Conservation (phyloP, 2,329 filamentous ascomycete genomes). For the Aspergillus hortae region DNA sequence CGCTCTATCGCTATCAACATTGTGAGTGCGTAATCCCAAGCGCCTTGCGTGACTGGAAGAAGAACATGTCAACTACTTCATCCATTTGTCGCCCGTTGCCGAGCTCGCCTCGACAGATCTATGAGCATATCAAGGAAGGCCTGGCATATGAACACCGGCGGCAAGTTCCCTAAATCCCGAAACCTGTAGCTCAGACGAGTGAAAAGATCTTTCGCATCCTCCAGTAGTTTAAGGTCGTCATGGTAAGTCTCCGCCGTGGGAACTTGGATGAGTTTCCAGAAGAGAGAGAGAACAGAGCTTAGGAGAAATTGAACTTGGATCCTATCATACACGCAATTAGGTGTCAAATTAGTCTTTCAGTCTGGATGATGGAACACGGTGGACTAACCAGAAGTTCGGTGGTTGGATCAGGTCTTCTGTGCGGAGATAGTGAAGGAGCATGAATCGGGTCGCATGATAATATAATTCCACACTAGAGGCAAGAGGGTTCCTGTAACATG, state of each 20-base stretch:
- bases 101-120: no score
- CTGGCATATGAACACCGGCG: no score
- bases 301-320: constrained; percentile 22
- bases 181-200: no score
- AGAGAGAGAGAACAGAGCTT: constrained; percentile 14
- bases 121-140: no score
- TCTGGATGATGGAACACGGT: not conserved
- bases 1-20: no score
- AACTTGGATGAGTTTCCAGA: constrained; percentile 10
- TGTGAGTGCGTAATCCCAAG: no score
- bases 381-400: constrained; percentile 20
- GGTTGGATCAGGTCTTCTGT: constrained; percentile 15
- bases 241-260: constrained; percentile 9
- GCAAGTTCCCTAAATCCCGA: no score
- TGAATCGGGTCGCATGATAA: constrained; percentile 22
- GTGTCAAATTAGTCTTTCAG: not conserved
- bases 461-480: constrained; percentile 22
- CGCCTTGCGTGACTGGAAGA: no score
- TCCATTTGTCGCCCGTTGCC: no score
- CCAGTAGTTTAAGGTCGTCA: constrained; percentile 14
- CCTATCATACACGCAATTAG: constrained; percentile 4
- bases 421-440: constrained; percentile 18
- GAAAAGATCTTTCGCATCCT: constrained; percentile 4
- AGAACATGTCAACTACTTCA: no score
- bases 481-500: constrained; percentile 7